These are phyloP conservation scores for Yarrowia divulgata DNA, from an alignment of 805 yeast species.

Conservation along the genomic window DNA sequence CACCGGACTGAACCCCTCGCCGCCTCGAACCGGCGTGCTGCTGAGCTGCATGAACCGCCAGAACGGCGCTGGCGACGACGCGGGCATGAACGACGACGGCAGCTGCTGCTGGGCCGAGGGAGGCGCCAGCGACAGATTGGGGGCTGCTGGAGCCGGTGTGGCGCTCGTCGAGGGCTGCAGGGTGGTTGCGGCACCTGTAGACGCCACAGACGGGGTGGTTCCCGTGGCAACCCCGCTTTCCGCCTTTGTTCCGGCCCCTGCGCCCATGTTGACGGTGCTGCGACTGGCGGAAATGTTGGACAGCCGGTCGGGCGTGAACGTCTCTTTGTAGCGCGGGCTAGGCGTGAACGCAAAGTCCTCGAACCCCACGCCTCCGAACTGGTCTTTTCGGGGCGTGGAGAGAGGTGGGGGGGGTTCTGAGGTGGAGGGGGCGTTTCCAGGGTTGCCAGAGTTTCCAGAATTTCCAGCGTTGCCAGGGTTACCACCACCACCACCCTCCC, in stretches of 20 bases:
- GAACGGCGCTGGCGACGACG: constrained; percentile 81
- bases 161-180: constrained; percentile 18
- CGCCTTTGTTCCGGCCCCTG: not conserved
- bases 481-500: no score
- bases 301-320: constrained; percentile 37
- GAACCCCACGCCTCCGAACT: constrained; percentile 33
- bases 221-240: constrained; percentile 4
- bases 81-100: constrained; percentile 57
- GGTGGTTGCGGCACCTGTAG: not conserved
- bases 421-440: no score
- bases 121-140: constrained; percentile 51
- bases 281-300: constrained; percentile 36
- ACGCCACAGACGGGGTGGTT: constrained; percentile 5
- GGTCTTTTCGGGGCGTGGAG: constrained; percentile 30
- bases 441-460: not conserved
- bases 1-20: constrained; percentile 47
- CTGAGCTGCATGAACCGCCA: constrained; percentile 88
- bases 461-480: not conserved
- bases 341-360: constrained; percentile 38
- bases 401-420: not conserved
- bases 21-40: constrained; percentile 45
- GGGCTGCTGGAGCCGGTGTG: constrained; percentile 46
- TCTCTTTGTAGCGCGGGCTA: constrained; percentile 28
- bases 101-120: constrained; percentile 51
- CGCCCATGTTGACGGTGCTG: constrained; percentile 32